These are phyloP conservation scores for Nothophaeocryptopus gaeumannii DNA, from an alignment of 2,329 filamentous ascomycete genomes.

Conservation along the genomic window DNA sequence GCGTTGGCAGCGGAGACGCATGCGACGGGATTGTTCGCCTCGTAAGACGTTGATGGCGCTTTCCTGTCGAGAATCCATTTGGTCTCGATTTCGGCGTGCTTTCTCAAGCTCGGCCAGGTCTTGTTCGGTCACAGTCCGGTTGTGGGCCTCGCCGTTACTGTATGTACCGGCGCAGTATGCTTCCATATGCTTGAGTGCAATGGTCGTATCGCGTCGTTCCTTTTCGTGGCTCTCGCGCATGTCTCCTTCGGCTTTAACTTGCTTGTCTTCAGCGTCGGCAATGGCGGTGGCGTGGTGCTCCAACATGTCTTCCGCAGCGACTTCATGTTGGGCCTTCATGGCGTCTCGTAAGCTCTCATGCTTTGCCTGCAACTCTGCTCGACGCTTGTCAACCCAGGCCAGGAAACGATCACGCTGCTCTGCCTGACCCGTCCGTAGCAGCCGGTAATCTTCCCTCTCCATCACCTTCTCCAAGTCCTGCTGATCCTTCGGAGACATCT, in stretches of 20 bases:
- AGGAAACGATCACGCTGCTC: constrained; percentile 33
- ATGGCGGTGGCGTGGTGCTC: constrained; percentile 40
- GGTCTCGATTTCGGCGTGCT: constrained; percentile 38
- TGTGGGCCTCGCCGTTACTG: constrained; percentile 30
- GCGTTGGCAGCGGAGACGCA: constrained; percentile 36
- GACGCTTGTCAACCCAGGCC: constrained; percentile 26
- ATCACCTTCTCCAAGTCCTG: constrained; percentile 23
- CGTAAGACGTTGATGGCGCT: constrained; percentile 48
- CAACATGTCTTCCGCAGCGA: constrained; percentile 24
- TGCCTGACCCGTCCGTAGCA: constrained; percentile 27
- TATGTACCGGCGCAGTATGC: constrained; percentile 45
- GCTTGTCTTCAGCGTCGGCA: constrained; percentile 45
- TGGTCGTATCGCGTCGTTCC: constrained; percentile 44
- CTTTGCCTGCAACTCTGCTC: constrained; percentile 19
- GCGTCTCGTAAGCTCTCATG: constrained; percentile 21
- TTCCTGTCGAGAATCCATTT: constrained; percentile 43
- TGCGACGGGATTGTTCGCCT: constrained; percentile 43
- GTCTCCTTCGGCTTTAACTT: constrained; percentile 44
- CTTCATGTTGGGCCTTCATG: constrained; percentile 22
- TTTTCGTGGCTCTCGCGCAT: constrained; percentile 41
- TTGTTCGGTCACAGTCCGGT: constrained; percentile 43
- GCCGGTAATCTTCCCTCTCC: constrained; percentile 28
- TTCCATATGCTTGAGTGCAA: constrained; percentile 48
- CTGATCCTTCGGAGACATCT: constrained; percentile 12
- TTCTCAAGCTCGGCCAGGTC: constrained; percentile 45